A percentile compares a stretch with the other conserved stretches of the same genome.
phyloP scores from a whole-genome alignment of 148 eudicot genomes.

The Fagopyrum tataricum region DNA sequence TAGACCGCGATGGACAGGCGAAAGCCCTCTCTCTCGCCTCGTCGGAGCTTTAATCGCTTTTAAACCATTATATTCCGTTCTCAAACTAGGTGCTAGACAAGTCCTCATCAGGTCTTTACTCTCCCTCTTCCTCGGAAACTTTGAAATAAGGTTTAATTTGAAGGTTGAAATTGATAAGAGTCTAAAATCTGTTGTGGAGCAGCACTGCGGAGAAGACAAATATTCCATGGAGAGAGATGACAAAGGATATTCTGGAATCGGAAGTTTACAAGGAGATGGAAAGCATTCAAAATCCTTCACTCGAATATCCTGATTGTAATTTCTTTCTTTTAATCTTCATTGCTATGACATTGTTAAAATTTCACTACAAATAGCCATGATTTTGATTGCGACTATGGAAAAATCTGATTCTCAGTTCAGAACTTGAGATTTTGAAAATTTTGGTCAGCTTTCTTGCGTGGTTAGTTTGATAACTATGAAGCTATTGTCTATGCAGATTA shows the following conservation, averaged over 20 bases:
- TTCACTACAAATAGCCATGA: background rate
- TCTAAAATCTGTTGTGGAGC: constrained; percentile 31
- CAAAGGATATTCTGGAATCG: constrained; percentile 72
- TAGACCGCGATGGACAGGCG: constrained; percentile 80
- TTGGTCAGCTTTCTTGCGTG: background rate
- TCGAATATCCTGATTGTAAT: constrained; percentile 82
- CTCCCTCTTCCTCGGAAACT: background rate
- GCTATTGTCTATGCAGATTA: constrained; percentile 53
- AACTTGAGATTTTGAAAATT: background rate
- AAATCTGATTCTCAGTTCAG: background rate
- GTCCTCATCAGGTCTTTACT: constrained; percentile 68
- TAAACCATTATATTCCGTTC: constrained; percentile 67
- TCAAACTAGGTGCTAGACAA: constrained; percentile 86
- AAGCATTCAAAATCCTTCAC: constrained; percentile 38
- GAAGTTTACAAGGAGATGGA: constrained; percentile 85
- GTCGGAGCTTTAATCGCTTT: constrained; percentile 73
- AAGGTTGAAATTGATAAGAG: background rate
- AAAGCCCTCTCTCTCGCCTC: constrained; percentile 80
- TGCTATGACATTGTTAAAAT: background rate
- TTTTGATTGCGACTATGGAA: background rate
- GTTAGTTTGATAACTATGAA: constrained; percentile 9
- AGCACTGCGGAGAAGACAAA: constrained; percentile 94
- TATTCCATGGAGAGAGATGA: constrained; percentile 93
- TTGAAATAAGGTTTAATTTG: background rate
- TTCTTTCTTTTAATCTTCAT: constrained; percentile 8